Percentiles rank a stretch among this genome's conserved stretches.
phyloP scores from a whole-genome alignment of 2,329 filamentous ascomycete genomes.

The Cercospora canescens region DNA sequence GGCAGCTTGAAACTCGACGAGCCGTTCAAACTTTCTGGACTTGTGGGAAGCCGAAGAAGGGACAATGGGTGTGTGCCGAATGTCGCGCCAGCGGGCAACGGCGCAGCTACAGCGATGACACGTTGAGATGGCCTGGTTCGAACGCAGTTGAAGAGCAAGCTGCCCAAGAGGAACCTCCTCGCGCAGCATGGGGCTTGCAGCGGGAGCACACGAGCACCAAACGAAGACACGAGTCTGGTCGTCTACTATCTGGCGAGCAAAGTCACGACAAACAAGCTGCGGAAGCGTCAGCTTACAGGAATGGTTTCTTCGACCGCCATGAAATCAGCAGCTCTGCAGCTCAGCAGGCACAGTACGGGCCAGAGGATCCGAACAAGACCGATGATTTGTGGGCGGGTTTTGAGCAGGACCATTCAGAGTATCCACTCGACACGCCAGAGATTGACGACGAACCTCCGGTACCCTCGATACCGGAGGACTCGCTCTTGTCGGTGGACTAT shows the following conservation, averaged over 20 bases:
- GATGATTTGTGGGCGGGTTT: constrained; percentile 22
- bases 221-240: neutral
- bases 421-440: neutral
- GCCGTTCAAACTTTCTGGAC: constrained; percentile 20
- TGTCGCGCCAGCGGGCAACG: constrained; percentile 18
- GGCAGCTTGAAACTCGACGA: constrained; percentile 24
- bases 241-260: neutral
- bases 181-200: neutral
- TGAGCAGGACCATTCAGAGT: constrained; percentile 10
- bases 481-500: constrained; percentile 29
- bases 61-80: constrained; percentile 26
- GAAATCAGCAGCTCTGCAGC: neutral
- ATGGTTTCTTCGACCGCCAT: constrained; percentile 8
- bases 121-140: neutral
- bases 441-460: neutral
- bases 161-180: neutral
- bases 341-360: neutral
- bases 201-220: neutral
- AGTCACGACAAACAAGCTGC: neutral
- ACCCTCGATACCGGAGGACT: constrained; percentile 7
- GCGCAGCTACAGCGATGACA: constrained; percentile 24
- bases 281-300: neutral
- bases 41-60: constrained; percentile 22
- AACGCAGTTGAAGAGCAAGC: neutral
- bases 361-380: neutral